Evolutionary conservation across 2,329 filamentous ascomycete genomes (phyloP).

Genomic region (Gliomastix tumulicola): DNA sequence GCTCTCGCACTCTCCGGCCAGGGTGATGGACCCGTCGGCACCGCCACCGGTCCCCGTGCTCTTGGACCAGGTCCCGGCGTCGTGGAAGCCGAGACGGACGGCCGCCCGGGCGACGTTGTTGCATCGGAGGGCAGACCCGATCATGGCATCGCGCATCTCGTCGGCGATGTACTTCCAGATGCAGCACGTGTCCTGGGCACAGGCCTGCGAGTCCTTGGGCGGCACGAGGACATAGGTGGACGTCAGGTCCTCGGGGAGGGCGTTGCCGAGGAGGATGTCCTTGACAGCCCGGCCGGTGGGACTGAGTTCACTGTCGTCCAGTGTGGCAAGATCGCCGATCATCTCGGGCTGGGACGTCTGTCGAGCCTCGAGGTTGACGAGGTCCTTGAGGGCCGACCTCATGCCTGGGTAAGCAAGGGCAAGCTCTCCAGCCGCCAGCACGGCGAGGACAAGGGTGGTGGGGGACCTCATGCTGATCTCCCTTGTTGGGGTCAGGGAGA

Average conservation of each 20-base stretch:
- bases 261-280: not conserved
- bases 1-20: conserved; percentile 29
- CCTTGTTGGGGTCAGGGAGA: too few relatives aligned
- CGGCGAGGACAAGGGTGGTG: too few relatives aligned
- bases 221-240: not conserved
- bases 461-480: too few relatives aligned
- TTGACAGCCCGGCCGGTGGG: not conserved
- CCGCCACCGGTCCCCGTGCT: conserved; percentile 29
- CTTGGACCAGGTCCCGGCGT: conserved; percentile 33
- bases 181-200: conserved; percentile 28
- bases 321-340: not conserved
- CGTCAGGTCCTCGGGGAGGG: not conserved
- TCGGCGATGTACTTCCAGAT: conserved; percentile 30
- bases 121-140: conserved; percentile 24
- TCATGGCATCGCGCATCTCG: conserved; percentile 23
- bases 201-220: conserved; percentile 10
- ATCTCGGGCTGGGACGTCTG: not conserved
- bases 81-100: conserved; percentile 37
- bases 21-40: conserved; percentile 35
- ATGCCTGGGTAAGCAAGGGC: too few relatives aligned
- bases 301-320: not conserved
- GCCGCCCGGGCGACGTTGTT: conserved; percentile 30
- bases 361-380: not conserved
- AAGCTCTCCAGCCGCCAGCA: too few relatives aligned
- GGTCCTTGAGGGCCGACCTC: not conserved